Percentiles rank a stretch among this genome's conserved stretches.
Evolutionary conservation across 2,329 filamentous ascomycete genomes (phyloP).

Genomic region (Mycocentrospora acerina): DNA sequence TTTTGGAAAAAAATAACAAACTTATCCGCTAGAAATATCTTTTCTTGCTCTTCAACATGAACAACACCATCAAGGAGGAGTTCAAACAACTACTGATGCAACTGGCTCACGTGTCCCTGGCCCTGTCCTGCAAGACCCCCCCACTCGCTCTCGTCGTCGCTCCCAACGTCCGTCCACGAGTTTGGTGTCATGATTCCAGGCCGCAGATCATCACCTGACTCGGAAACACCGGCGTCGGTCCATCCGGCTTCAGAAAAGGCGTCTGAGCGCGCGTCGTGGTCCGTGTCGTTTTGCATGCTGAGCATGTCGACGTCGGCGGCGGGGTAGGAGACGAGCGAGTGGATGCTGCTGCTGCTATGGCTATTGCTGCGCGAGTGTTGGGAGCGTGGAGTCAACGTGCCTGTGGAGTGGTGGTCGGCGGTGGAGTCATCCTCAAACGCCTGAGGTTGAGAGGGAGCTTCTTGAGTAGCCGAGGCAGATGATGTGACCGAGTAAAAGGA

Average conservation of each 20-base stretch:
- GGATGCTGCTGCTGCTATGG: constrained; percentile 27
- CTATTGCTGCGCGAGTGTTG: constrained; percentile 29
- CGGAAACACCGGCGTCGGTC: constrained; percentile 39
- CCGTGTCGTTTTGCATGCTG: constrained; percentile 36
- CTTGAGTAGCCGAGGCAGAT: constrained; percentile 16
- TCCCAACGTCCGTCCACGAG: constrained; percentile 45
- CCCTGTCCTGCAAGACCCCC: constrained; percentile 22
- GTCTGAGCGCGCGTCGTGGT: constrained; percentile 38
- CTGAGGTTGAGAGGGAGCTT: constrained; percentile 3
- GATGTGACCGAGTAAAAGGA: constrained; percentile 43
- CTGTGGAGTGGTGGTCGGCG: constrained; percentile 34
- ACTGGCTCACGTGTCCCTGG: constrained; percentile 31
- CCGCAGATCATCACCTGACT: constrained; percentile 22
- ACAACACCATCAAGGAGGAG: too few species aligned
- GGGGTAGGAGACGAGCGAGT: constrained; percentile 31
- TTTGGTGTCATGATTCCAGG: constrained; percentile 40
- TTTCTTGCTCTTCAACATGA: too few species aligned
- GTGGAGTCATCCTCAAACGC: constrained; percentile 22
- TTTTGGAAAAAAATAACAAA: too few species aligned
- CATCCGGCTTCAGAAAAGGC: constrained; percentile 39
- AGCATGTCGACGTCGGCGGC: constrained; percentile 39
- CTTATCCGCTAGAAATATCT: background rate
- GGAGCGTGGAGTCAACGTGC: constrained; percentile 42
- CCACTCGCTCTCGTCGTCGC: constrained; percentile 43
- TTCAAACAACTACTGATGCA: constrained; percentile 21